These are phyloP conservation scores for Talaromyces sp. DNA, from an alignment of 2,329 filamentous ascomycete species.

Conservation along the genomic window DNA sequence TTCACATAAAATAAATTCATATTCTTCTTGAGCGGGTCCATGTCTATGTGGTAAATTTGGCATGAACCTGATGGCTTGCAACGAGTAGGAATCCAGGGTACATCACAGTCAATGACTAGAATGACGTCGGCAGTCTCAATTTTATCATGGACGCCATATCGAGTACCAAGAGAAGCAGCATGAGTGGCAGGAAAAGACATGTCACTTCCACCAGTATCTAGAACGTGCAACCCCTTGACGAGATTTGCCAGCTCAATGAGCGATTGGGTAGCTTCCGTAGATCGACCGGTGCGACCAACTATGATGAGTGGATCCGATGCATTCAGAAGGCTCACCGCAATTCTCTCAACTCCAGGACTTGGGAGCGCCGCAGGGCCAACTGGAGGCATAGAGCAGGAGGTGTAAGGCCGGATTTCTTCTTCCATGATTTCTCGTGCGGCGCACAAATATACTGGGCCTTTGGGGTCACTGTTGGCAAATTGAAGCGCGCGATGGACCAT, in stretches of 20 bases:
- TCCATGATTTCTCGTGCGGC: slow-evolving; percentile 83
- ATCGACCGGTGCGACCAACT: slow-evolving; percentile 55
- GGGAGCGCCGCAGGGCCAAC: slow-evolving; percentile 68
- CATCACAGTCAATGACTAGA: slow-evolving; percentile 83
- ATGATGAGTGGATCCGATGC: slow-evolving; percentile 54
- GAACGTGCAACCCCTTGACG: slow-evolving; percentile 52
- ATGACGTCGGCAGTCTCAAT: slow-evolving; percentile 82
- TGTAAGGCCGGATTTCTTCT: slow-evolving; percentile 78
- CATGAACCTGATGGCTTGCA: slow-evolving; percentile 60
- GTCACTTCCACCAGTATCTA: slow-evolving; percentile 57
- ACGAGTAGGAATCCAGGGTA: slow-evolving; percentile 88
- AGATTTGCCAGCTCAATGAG: slow-evolving; percentile 52
- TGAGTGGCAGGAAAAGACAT: slow-evolving; percentile 55
- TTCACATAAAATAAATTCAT: slow-evolving; percentile 75
- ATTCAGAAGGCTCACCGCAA: slow-evolving; percentile 47
- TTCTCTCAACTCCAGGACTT: slow-evolving; percentile 46
- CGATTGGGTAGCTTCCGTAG: slow-evolving; percentile 45
- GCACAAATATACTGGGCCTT: slow-evolving; percentile 77
- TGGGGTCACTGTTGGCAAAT: slow-evolving; percentile 75
- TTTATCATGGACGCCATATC: slow-evolving; percentile 72
- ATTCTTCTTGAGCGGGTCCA: slow-evolving; percentile 69
- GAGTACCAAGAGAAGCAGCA: slow-evolving; percentile 66
- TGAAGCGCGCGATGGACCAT: slow-evolving; percentile 83
- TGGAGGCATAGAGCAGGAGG: too few relatives aligned
- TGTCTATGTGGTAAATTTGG: slow-evolving; percentile 66